Conservation (phyloP, 192 early-diverging fungal species). For the Coemansia sp. region DNA sequence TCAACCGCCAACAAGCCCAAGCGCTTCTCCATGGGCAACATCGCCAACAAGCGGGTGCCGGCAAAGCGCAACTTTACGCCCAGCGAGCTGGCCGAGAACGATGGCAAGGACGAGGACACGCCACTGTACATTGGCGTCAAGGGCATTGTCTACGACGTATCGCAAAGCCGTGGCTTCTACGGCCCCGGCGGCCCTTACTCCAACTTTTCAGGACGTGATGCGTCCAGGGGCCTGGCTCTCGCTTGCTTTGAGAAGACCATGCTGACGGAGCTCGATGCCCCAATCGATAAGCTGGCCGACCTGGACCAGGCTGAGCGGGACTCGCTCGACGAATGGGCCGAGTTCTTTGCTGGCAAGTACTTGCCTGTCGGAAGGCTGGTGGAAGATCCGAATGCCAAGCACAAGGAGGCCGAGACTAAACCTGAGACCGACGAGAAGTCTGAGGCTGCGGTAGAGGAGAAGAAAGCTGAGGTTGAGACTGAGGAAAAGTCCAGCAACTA, state of each 20-base stretch:
- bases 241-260: conserved; percentile 79
- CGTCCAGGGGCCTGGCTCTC: conserved; percentile 88
- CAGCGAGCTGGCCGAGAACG: conserved; percentile 66
- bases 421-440: conserved; percentile 5
- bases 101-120: conserved; percentile 61
- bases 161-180: conserved; percentile 78
- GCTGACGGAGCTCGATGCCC: conserved; percentile 64
- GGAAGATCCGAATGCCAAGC: conserved; percentile 35
- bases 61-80: conserved; percentile 72
- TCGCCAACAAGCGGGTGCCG: conserved; percentile 14
- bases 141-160: conserved; percentile 88
- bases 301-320: conserved; percentile 71
- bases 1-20: conserved; percentile 9
- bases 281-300: conserved; percentile 81
- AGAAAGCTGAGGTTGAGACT: not conserved
- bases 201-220: conserved; percentile 96
- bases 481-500: conserved; percentile 14
- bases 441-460: conserved; percentile 2
- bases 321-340: conserved; percentile 75
- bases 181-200: conserved; percentile 90
- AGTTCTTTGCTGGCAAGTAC: conserved; percentile 80
- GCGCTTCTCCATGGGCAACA: conserved; percentile 35
- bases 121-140: conserved; percentile 81
- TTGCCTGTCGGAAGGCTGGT: conserved; percentile 67
- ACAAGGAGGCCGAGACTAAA: not conserved